Evolutionary conservation across 805 yeast genomes (phyloP).

Genomic region (Yamadazyma endophytica): DNA sequence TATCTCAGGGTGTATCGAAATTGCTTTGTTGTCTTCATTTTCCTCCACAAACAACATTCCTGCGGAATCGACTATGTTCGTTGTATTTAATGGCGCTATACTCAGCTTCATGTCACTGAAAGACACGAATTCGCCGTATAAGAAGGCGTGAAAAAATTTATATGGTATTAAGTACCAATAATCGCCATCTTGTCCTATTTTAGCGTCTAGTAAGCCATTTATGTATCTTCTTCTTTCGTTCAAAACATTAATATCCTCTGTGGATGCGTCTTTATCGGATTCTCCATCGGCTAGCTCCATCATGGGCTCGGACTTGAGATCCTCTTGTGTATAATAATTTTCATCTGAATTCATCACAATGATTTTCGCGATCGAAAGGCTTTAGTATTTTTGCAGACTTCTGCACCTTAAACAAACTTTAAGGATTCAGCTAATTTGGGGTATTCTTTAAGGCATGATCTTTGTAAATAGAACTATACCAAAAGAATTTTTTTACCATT

Average conservation of each 20-base stretch:
- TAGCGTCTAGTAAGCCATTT: conserved; percentile 13
- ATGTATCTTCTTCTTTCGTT: conserved; percentile 17
- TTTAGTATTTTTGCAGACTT: no score
- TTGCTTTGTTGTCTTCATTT: conserved; percentile 13
- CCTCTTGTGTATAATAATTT: no score
- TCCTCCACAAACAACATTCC: conserved; percentile 37
- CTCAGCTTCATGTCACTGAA: conserved; percentile 21
- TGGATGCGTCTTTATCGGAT: neutral
- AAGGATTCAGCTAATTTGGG: no score
- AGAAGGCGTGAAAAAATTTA: conserved; percentile 39
- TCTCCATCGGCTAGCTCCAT: conserved; percentile 1
- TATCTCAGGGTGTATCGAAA: conserved; percentile 37
- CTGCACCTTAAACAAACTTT: no score
- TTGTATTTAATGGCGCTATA: conserved; percentile 48
- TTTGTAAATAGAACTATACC: no score
- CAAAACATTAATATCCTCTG: conserved; percentile 4
- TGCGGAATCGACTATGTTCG: conserved; percentile 38
- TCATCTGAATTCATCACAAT: no score
- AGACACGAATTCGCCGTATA: conserved; percentile 25
- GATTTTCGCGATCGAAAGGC: no score
- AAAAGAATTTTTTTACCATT: no score
- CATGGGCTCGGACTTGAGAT: conserved; percentile 3
- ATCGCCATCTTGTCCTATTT: conserved; percentile 41
- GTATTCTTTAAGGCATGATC: no score
- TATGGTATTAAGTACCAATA: conserved; percentile 45